Evolutionary conservation across 2,329 filamentous ascomycete species (phyloP), one percentile per base, ranked within the genome.

Genomic region (Metarhizium sp.): DNA sequence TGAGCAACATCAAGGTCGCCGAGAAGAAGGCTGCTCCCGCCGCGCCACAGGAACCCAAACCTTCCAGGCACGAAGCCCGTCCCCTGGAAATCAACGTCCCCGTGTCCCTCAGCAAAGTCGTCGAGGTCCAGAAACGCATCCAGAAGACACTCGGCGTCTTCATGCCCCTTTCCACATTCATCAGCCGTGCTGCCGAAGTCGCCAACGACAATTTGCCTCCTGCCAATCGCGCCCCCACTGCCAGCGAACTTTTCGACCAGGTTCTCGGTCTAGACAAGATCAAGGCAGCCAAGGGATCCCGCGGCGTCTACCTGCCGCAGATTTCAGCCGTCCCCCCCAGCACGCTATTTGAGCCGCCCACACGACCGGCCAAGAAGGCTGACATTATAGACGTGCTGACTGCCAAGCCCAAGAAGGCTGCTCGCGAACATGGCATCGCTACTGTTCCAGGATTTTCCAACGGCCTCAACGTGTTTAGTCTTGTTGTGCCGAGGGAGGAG

Each of bases 1-100:
- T 99, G 29, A 94, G 88, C 76, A 96, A 97, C 76, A 92, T 97
- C 76, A 95, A 95, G 77, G 75, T 92, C 57, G 86, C 86, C 50
- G 70, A 75, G 54, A 75, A 77, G 66, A 78, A 79, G 68, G 66
- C 63, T 50, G 63, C 64, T 38, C 58, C 72, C 38, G 66, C 74
- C 55, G 71, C 72, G 29, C 63, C 65, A 61, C 64, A 73, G 53
- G 68, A 73, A 53, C 67, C 71, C 25, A 67, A 71, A 14, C 67
- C 71, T 7, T 66, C 75, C 48, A 69, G 74, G 45, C 69, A 76
- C 14, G 67, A 78, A 11, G 72, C 77, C 40, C 67, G 76, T 57
- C 71, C 78, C 29, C 73, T 81, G 30, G 75, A 86, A 61, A 71
- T 96, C 54, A 82, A 87, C 14, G 71, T 95, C 7, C 82, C 90